Evolutionary conservation across 2,329 filamentous ascomycete species (phyloP), one percentile per base, ranked within the genome.

Genomic region (Aspergillus quadrilineatus): DNA sequence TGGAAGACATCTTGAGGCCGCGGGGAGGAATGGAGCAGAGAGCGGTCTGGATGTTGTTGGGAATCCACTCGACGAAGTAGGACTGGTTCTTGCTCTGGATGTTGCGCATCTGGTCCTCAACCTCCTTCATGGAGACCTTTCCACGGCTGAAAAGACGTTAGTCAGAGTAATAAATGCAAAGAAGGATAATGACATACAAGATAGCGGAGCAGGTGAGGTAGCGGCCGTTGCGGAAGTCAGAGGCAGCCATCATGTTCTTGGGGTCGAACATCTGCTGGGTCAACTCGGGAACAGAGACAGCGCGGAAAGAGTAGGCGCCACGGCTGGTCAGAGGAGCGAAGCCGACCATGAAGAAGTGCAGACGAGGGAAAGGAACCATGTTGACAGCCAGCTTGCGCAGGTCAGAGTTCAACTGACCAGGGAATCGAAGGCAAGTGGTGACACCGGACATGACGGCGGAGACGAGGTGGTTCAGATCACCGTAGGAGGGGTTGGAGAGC

Each of bases 221-320:
- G 74, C 94, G 94, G 79, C 94, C 94, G 80, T 97, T 99, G 73
- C 94, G 91, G 92, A 99, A 99, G 84, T 99, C 94, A 64, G 92
- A 95, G 65, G 94, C 94, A 81, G 94, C 94, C 94, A 99, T 99
- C 93, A 99, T 99, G 89, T 99, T 99, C 92, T 97, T 99, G 74
- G 94, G 93, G 84, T 99, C 94, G 85, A 96, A 99, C 92, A 99
- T 97, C 81, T 99, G 94, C 85, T 99, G 94, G 73, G 94, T 97
- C 78, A 99, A 86, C 85, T 99, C 94, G 57, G 94, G 93, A 61
- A 99, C 94, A 73, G 89, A 92, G 79, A 97, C 89, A 67, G 94
- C 93, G 76, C 94, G 94, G 93, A 97, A 99, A 69, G 90, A 91
- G 85, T 95, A 80, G 67, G 93, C 89, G 71, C 88, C 87, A 79